phyloP scores from a whole-genome alignment of 768 basidiomycete genomes.

The Tricholoma bakamatsutake region DNA sequence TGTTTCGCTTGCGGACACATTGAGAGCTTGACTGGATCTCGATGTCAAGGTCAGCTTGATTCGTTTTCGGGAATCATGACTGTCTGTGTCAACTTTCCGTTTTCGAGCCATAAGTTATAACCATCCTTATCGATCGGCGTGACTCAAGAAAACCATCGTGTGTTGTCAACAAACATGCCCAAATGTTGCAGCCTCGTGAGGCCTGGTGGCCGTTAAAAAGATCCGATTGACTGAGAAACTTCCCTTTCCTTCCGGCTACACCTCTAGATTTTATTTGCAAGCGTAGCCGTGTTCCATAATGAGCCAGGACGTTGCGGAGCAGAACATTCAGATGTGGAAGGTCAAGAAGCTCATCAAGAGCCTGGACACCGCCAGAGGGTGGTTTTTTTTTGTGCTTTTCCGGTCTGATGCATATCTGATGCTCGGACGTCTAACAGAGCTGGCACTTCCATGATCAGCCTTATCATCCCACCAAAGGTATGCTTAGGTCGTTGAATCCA shows the following conservation, averaged over 20 bases:
- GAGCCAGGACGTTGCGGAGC: slow-evolving; percentile 84
- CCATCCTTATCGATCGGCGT: slow-evolving; percentile 4
- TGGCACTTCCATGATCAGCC: slow-evolving; percentile 98
- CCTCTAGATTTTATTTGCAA: slow-evolving; percentile 24
- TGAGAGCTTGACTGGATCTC: slow-evolving; percentile 8
- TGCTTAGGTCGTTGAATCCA: slow-evolving; percentile 15
- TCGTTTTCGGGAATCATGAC: slow-evolving; percentile 22
- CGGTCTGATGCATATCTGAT: slow-evolving; percentile 19
- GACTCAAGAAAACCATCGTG: slow-evolving; percentile 11
- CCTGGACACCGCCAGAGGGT: slow-evolving; percentile 92
- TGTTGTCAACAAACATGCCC: slow-evolving; percentile 19
- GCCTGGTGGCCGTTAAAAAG: no score
- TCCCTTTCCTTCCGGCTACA: slow-evolving; percentile 16
- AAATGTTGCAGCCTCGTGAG: slow-evolving; percentile 15
- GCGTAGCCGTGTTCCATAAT: slow-evolving; percentile 43
- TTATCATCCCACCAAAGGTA: slow-evolving; percentile 94
- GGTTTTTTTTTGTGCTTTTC: slow-evolving; percentile 11
- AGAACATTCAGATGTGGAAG: slow-evolving; percentile 98
- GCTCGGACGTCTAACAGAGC: slow-evolving; percentile 43
- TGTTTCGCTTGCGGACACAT: slow-evolving; percentile 8
- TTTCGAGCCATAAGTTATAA: slow-evolving; percentile 28
- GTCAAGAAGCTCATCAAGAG: slow-evolving; percentile 99
- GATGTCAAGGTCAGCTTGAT: slow-evolving; percentile 22
- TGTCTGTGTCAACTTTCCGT: slow-evolving; percentile 30
- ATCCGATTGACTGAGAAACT: no score